Conservation (phyloP, 257 asterid species). For the Eucommia ulmoides region DNA sequence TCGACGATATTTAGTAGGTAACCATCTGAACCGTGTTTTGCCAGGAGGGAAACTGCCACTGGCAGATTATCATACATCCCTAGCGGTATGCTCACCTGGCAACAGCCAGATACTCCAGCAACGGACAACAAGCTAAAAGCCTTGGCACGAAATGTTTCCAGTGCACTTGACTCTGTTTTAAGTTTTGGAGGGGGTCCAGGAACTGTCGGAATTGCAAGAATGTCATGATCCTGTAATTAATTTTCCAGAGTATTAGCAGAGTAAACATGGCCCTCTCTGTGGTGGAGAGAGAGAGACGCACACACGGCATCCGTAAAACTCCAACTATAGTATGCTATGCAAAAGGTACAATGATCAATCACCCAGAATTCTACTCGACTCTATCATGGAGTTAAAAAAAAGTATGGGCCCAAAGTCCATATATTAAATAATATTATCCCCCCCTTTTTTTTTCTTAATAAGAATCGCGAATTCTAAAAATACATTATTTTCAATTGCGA, state of each 20-base stretch:
- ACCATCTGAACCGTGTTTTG: conserved; percentile 70
- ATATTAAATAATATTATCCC: too few species aligned
- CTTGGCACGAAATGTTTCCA: conserved; percentile 67
- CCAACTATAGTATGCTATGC: neutral
- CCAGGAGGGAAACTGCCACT: conserved; percentile 59
- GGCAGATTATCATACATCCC: conserved; percentile 63
- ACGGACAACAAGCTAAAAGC: conserved; percentile 78
- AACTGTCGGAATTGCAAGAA: conserved; percentile 80
- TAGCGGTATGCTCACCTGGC: conserved; percentile 81
- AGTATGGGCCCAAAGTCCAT: too few species aligned
- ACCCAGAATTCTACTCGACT: neutral
- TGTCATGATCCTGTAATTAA: conserved; percentile 37
- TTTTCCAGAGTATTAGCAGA: neutral
- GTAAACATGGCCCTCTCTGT: neutral
- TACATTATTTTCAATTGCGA: too few species aligned
- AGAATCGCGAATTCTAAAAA: too few species aligned
- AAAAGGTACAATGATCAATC: neutral
- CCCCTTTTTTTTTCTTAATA: too few species aligned
- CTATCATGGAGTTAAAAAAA: neutral
- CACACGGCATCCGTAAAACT: neutral
- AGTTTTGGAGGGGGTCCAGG: conserved; percentile 89
- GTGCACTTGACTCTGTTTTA: conserved; percentile 38
- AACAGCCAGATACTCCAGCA: conserved; percentile 85
- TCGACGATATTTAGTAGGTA: conserved; percentile 52
- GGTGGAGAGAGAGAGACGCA: neutral